A percentile compares a stretch with the other conserved stretches of the same genome.
These are phyloP conservation scores for Suillus placidus DNA, from an alignment of 768 basidiomycete species.

Conservation along the genomic window DNA sequence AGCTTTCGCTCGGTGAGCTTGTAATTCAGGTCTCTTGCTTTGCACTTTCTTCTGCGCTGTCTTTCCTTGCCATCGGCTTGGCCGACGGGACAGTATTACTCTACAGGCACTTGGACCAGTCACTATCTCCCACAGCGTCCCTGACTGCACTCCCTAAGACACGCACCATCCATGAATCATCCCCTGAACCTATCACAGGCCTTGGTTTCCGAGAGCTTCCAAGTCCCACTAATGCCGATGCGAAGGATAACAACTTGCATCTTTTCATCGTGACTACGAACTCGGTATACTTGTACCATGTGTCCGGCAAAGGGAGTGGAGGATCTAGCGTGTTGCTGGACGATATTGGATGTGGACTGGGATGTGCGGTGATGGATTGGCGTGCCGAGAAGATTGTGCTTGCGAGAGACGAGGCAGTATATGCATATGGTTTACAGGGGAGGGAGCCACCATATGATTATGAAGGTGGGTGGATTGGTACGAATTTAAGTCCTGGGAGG, in stretches of 20 bases:
- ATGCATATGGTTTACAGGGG: slow-evolving; percentile 80
- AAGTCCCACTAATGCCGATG: slow-evolving; percentile 8
- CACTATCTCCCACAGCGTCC: slow-evolving; percentile 64
- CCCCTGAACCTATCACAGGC: slow-evolving; percentile 89
- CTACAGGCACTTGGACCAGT: slow-evolving; percentile 91
- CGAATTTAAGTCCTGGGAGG: slow-evolving; percentile 8
- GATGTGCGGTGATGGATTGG: slow-evolving; percentile 85
- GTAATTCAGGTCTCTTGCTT: slow-evolving; percentile 67
- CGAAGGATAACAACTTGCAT: slow-evolving; percentile 45
- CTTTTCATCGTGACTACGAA: slow-evolving; percentile 91
- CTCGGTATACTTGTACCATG: slow-evolving; percentile 74
- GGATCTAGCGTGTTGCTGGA: slow-evolving; percentile 72
- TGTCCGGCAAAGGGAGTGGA: slow-evolving; percentile 70
- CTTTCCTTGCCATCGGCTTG: slow-evolving; percentile 91
- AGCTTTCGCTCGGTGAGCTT: slow-evolving; percentile 4
- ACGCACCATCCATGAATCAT: slow-evolving; percentile 79
- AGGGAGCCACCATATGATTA: slow-evolving; percentile 87
- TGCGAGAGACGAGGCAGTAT: slow-evolving; percentile 90
- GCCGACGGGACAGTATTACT: slow-evolving; percentile 92
- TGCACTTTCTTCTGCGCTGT: slow-evolving; percentile 74
- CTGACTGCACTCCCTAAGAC: slow-evolving; percentile 86
- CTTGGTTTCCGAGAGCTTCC: slow-evolving; percentile 78
- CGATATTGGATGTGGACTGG: slow-evolving; percentile 82
- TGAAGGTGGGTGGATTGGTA: slow-evolving; percentile 61
- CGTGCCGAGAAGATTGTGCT: slow-evolving; percentile 74